Evolutionary conservation across 1,139 yeast species (phyloP), one percentile per base, ranked within the genome.

Genomic region (Diutina mesorugosa): DNA sequence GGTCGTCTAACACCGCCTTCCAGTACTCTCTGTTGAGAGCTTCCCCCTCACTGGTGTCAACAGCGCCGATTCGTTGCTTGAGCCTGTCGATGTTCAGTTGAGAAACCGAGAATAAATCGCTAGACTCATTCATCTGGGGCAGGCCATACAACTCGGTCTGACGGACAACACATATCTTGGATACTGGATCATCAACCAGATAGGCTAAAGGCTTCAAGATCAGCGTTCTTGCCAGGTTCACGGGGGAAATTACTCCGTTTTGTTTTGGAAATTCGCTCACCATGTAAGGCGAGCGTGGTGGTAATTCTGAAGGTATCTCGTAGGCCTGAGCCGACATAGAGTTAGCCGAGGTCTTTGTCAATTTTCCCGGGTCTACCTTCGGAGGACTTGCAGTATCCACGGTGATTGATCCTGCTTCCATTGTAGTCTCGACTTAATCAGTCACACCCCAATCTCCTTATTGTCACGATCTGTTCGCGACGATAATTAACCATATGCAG

Each of bases 1-100:
- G 65, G 56, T 70, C 69, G 10, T 61, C 62, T 45, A 70, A 60
- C 45, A 67, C 59, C 2, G 55, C 58, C 45, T 59, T 59, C 76
- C 76, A 72, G 60, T 64, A 71, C 54, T 50, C 53, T 12, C 53
- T 18, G 35, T 32, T 50, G 4, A 50, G 29, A 8, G 53, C 53
- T 12, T 26, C 30, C 16, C 53, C 45, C 10, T 18, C 48, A 26
- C 14, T 7, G 16, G 18, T n/a, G 29, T 50, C 53, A 12, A 50
- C 53, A 7, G 28, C 45, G 14, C 53, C 45, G 10, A 50, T 50
- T 10, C 53, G 26, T 16, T 38, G 53, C 21, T 50, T 50, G 7
- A 50, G 28, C 45, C 32, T 30, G 41, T 50, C 53, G 41, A 12
- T 50, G 35, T 50, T 50, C 53, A 50, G 53, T 18, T 14, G 28